These are phyloP conservation scores for Acephala macrosclerotiorum DNA, from an alignment of 2,329 filamentous ascomycete species.

Conservation along the genomic window DNA sequence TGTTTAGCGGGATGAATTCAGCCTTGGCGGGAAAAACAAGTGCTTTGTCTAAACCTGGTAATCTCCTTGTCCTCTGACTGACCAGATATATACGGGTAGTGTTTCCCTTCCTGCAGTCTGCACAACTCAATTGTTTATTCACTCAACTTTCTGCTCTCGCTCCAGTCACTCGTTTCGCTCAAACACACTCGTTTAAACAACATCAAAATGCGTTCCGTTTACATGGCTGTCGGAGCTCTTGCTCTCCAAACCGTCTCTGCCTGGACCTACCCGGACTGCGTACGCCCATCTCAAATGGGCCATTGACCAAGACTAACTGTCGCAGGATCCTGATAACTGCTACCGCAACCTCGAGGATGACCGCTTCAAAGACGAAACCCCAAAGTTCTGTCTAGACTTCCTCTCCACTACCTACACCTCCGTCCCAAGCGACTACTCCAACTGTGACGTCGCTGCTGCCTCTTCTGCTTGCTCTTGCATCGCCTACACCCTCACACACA, in stretches of 20 bases:
- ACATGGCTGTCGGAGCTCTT: conserved; percentile 29
- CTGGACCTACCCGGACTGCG: conserved; percentile 35
- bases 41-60: conserved; percentile 11
- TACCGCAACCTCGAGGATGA: conserved; percentile 47
- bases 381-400: conserved; percentile 45
- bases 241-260: conserved; percentile 31
- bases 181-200: too few species aligned
- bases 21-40: conserved; percentile 5
- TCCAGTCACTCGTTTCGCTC: background rate
- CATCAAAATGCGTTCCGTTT: conserved; percentile 28
- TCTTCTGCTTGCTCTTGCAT: conserved; percentile 21
- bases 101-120: background rate
- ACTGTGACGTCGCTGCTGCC: conserved; percentile 12
- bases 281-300: conserved; percentile 18
- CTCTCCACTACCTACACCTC: conserved; percentile 42
- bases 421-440: conserved; percentile 11
- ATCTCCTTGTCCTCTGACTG: background rate
- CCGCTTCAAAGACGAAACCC: conserved; percentile 42
- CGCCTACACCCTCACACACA: conserved; percentile 18
- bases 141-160: background rate
- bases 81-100: conserved; percentile 3
- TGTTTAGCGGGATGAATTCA: background rate
- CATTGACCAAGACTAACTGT: background rate
- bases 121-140: background rate
- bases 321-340: conserved; percentile 44